These are phyloP conservation scores for Nakazawaea anatomiae DNA, from an alignment of 805 yeast genomes.

Conservation along the genomic window DNA sequence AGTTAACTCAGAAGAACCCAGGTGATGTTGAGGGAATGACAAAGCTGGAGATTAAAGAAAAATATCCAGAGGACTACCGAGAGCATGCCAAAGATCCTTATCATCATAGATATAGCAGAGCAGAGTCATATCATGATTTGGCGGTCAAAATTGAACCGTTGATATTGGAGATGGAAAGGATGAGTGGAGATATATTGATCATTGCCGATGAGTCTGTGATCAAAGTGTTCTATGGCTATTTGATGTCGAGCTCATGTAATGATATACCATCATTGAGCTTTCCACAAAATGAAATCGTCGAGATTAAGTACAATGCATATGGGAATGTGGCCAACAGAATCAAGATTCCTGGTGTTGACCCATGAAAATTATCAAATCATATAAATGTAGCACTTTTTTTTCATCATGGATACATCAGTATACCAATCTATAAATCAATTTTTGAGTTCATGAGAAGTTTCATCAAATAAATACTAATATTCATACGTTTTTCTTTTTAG, in stretches of 20 bases:
- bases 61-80: constrained; percentile 65
- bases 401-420: background rate
- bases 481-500: background rate
- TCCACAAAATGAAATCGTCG: constrained; percentile 78
- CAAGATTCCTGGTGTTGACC: constrained; percentile 25
- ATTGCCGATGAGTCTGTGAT: constrained; percentile 92
- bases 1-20: constrained; percentile 82
- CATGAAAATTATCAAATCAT: background rate
- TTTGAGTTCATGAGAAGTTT: background rate
- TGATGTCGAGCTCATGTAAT: constrained; percentile 84
- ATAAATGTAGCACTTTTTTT: too few relatives aligned
- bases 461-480: too few relatives aligned
- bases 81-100: constrained; percentile 75
- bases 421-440: background rate
- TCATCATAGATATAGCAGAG: constrained; percentile 86
- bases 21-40: constrained; percentile 76
- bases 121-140: constrained; percentile 93
- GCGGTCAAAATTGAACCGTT: constrained; percentile 93
- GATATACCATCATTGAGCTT: constrained; percentile 81
- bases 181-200: constrained; percentile 79
- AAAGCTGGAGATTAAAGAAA: constrained; percentile 48
- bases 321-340: constrained; percentile 60
- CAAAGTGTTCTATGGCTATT: constrained; percentile 85
- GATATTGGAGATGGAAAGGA: constrained; percentile 88
- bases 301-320: constrained; percentile 83